Evolutionary conservation across 140 eudicot genomes (phyloP).

Genomic region (Ambrosia hybrid): DNA sequence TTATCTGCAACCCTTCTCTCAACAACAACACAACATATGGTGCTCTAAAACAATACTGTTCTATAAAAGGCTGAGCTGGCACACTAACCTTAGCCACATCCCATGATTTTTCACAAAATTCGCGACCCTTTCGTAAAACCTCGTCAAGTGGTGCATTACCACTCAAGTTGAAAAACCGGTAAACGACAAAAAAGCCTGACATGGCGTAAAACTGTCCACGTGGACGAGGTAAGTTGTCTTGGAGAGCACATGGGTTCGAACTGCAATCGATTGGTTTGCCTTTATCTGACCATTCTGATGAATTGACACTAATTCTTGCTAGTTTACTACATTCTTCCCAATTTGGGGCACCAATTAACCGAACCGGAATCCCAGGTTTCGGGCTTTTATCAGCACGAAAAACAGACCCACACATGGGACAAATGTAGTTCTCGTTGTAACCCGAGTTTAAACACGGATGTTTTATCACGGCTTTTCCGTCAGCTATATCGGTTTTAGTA

Average conservation of each 20-base stretch:
- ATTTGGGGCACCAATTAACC: conserved; percentile 75
- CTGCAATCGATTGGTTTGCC: conserved; percentile 69
- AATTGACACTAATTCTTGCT: conserved; percentile 75
- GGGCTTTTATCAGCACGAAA: conserved; percentile 43
- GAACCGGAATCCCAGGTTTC: conserved; percentile 45
- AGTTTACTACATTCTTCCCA: conserved; percentile 79
- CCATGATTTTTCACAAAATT: conserved; percentile 78
- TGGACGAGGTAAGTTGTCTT: conserved; percentile 72
- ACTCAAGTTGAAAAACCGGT: conserved; percentile 84
- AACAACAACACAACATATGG: conserved; percentile 74
- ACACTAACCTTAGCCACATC: conserved; percentile 78
- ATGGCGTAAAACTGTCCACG: conserved; percentile 81
- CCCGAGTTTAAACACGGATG: conserved; percentile 94
- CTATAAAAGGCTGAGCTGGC: conserved; percentile 91
- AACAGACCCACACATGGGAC: conserved; percentile 63
- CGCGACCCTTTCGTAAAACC: conserved; percentile 66
- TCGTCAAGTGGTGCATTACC: conserved; percentile 68
- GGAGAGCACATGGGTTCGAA: conserved; percentile 81
- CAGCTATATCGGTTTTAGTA: conserved; percentile 45
- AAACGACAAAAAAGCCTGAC: conserved; percentile 94
- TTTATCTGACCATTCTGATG: conserved; percentile 77
- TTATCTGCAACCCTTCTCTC: conserved; percentile 92
- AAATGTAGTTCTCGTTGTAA: conserved; percentile 61
- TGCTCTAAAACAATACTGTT: conserved; percentile 96
- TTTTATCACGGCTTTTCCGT: conserved; percentile 51